Evolutionary conservation across 306 rosid species (phyloP).

Genomic region (Malus domestica): ASM211411v1 NC_041800.1:2183001-2183500

Average conservation of each 20-base stretch:
- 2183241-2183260: slow-evolving; percentile 11
- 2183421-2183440: neutral
- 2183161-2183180: neutral
- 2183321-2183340: neutral
- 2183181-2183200: neutral
- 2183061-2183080: slow-evolving; percentile 86
- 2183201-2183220: neutral
- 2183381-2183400: slow-evolving; percentile 7
- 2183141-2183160: neutral
- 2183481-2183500: neutral
- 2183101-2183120: neutral
- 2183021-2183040: slow-evolving; percentile 69
- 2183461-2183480: neutral
- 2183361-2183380: neutral
- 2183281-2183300: neutral
- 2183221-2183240: neutral
- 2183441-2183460: neutral
- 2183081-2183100: slow-evolving; percentile 9
- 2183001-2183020: slow-evolving; percentile 89
- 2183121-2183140: neutral
- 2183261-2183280: neutral
- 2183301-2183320: neutral
- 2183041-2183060: slow-evolving; percentile 99
- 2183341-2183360: neutral
- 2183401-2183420: neutral